These are phyloP conservation scores for Immersiporthe knoxdaviesiana DNA, from an alignment of 2,329 filamentous ascomycete genomes.

Conservation along the genomic window DNA sequence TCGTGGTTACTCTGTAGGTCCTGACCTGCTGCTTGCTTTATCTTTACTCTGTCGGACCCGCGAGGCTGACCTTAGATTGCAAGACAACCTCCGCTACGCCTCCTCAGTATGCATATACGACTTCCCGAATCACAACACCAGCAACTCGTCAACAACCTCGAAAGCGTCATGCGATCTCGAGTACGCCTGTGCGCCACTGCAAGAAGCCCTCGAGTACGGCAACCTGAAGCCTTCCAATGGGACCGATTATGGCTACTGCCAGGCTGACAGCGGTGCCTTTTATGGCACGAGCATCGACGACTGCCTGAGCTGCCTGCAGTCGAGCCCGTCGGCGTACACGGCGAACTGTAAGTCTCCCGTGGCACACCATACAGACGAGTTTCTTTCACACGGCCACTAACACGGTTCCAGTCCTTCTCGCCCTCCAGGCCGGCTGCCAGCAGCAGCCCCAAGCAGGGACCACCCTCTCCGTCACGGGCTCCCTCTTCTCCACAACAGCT, in stretches of 20 bases:
- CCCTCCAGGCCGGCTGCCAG: slow-evolving; percentile 52
- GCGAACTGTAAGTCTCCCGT: slow-evolving; percentile 53
- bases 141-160: slow-evolving; percentile 40
- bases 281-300: slow-evolving; percentile 37
- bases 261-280: slow-evolving; percentile 42
- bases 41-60: not conserved
- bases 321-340: slow-evolving; percentile 44
- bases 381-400: slow-evolving; percentile 17
- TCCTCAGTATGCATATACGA: slow-evolving; percentile 52
- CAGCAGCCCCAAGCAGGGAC: slow-evolving; percentile 46
- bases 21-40: not conserved
- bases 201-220: slow-evolving; percentile 42
- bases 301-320: slow-evolving; percentile 49
- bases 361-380: not conserved
- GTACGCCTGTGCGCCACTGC: slow-evolving; percentile 46
- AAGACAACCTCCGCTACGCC: slow-evolving; percentile 55
- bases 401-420: slow-evolving; percentile 47
- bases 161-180: slow-evolving; percentile 44
- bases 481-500: slow-evolving; percentile 43
- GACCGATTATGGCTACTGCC: slow-evolving; percentile 53
- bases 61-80: slow-evolving; percentile 31
- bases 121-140: slow-evolving; percentile 37
- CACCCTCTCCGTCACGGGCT: slow-evolving; percentile 46
- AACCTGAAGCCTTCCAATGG: slow-evolving; percentile 39
- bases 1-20: slow-evolving; percentile 55